Base-by-base conservation (phyloP, 345 rosid species). In the Moricandia arvensis region DNA sequence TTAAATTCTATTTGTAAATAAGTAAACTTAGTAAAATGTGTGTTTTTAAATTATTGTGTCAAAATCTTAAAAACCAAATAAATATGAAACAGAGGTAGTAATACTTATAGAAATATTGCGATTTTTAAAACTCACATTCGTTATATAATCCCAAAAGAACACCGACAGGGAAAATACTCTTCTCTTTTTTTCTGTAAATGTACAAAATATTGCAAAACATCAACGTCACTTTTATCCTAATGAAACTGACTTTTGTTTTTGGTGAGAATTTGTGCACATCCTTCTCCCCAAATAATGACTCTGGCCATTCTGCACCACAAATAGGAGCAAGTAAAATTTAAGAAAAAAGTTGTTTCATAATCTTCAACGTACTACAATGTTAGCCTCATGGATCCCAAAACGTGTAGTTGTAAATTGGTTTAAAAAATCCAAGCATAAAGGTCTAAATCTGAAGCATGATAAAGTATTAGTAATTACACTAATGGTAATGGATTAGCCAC, bases 201-300 rank as follows among this genome's bases (percentile, higher is more conserved):
- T 77, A 77, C 80, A 77, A 71, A 58, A 71, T 77, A 64, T 63
- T 59, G 75, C 47, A 64, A 71, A 58, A 64, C 41, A 63, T 71
- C 66, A 45, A 43, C 57, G 75, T 64, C 62, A 70, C 31, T 51
- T 47, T 57, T 69, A 21, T 12, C 75, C 80, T 71, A 63, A 55
- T 31, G 27, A 35, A 63, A 70, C 75, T 24, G 59, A 63, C 30
- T 27, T 29, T 38, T 51, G 6, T 57, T 3, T 37, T 31, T 10
- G 4, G 55, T 1, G 60, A 68, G 54, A 74, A 51, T 49, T 63
- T 63, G 53, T 21, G 59, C 67, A 55, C 15, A 31, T 70, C 66
- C 75, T 57, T 49, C 68, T 43, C 60, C 74, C 43, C 79, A 68
- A 61, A 69, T 34, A 17, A 63, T 77, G 61, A 57, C 49, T 61